phyloP scores from a whole-genome alignment of 2,329 filamentous ascomycete genomes.

The Venturia pyrina region DNA sequence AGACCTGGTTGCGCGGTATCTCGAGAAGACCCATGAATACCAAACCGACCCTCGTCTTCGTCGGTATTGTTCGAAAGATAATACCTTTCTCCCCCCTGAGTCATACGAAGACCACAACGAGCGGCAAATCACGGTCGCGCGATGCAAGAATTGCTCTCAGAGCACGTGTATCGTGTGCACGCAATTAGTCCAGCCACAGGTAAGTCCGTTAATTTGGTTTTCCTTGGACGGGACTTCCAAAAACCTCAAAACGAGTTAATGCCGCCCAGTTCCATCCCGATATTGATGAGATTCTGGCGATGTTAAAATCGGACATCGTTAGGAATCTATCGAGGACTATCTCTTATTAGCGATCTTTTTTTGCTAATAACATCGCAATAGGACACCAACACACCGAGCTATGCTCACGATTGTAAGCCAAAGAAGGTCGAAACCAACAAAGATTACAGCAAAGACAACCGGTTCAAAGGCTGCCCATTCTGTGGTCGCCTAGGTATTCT shows the following conservation, averaged over 20 bases:
- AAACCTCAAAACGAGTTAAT: too few species aligned
- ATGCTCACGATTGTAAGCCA: not conserved
- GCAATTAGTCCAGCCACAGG: not conserved
- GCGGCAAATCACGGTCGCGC: not conserved
- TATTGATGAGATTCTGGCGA: too few species aligned
- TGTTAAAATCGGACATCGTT: too few species aligned
- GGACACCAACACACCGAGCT: not conserved
- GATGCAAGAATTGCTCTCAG: not conserved
- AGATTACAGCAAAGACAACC: constrained; percentile 18
- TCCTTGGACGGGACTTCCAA: too few species aligned
- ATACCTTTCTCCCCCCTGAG: not conserved
- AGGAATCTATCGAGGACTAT: too few species aligned
- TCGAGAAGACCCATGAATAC: not conserved
- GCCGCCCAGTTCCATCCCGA: too few species aligned
- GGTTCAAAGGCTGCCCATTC: constrained; percentile 22
- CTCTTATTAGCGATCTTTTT: too few species aligned
- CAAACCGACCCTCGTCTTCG: not conserved
- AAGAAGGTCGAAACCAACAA: constrained; percentile 21
- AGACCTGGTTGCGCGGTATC: not conserved
- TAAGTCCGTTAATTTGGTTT: too few species aligned
- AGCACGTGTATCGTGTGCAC: not conserved
- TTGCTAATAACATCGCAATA: too few species aligned
- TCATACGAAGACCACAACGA: not conserved
- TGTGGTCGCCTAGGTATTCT: constrained; percentile 22
- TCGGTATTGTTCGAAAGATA: not conserved